These are phyloP conservation scores for Emericellopsis cladophorae DNA, from an alignment of 2,329 filamentous ascomycete genomes.

Conservation along the genomic window DNA sequence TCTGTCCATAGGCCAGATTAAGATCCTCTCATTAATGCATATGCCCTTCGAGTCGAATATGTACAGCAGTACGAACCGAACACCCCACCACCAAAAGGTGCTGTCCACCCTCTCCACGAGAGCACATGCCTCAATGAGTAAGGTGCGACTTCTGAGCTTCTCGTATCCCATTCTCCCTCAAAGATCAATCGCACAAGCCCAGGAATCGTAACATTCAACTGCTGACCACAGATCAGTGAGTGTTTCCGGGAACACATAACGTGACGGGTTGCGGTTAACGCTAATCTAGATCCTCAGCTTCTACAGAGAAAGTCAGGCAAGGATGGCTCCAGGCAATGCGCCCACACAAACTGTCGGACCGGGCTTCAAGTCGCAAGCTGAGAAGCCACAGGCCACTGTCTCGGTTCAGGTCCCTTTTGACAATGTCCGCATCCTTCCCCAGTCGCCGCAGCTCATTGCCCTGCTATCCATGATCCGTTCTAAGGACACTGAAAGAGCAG, in stretches of 20 bases:
- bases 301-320: not conserved
- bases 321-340: constrained; percentile 1
- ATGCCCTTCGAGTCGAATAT: no score
- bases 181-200: no score
- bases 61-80: no score
- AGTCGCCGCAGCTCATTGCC: constrained; percentile 94
- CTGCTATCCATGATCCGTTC: constrained; percentile 95
- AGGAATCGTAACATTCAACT: no score
- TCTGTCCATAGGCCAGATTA: no score
- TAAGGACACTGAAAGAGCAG: constrained; percentile 75
- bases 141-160: no score
- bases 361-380: constrained; percentile 59
- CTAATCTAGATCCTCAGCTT: not conserved
- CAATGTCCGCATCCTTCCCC: constrained; percentile 80
- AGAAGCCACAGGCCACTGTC: constrained; percentile 80
- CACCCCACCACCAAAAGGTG: no score
- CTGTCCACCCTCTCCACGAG: no score
- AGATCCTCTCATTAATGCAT: no score
- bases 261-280: no score
- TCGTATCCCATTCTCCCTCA: not conserved
- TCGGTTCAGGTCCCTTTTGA: constrained; percentile 71
- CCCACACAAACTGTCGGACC: constrained; percentile 51
- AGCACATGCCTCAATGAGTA: not conserved
- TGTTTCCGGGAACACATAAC: no score
- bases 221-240: no score